Base-by-base conservation (phyloP, 495 filamentous ascomycete genomes). In the Lasiosphaeriaceae sp. region DNA sequence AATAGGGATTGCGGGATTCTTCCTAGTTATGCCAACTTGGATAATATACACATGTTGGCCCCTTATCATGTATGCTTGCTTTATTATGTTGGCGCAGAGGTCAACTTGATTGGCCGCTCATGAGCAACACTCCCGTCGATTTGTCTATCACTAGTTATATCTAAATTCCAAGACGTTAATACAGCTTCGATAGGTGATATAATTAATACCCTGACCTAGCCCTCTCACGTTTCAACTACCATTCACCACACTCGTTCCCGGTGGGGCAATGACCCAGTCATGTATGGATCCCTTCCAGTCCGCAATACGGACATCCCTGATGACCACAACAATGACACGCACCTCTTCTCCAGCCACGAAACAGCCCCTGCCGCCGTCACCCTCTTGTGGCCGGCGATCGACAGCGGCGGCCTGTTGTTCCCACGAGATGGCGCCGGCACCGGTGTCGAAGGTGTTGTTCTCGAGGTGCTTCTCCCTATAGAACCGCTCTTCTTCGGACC, bases 401-500 rank as follows among this genome's bases (percentile, higher is more conserved):
- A n/a, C 26, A 4, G 26, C 26, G 4, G 26, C 26, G 9, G 4
- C 3, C 56, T 52, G 71, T 57, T 47, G 52, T 3, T 56, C 41
- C 45, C 63, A 37, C 81, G n/a, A 76, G 21, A 65, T 69, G 54
- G 73, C 77, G 63, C 79, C 80, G 63, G 76, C 68, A 16, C 29
- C 50, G 64, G 70, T 69, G 16, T 80, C 81, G 70, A 95, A 96
- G 0, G 89, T 93, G 70, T 97, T 96, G 67, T 97, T 96, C 72
- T 90, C 91, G 60, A 96, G 64, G 76, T 98, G 94, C 60, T 77
- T 76, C 52, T 83, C 82, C 62, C 88, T 87, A 63, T 87, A 96
- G 79, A 86, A 97, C 14, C 63, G 55, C 70, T 97, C 94, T 65
- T 95, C 88, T 41, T 89, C 88, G 2, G 83, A 88, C 2, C 86